Base-by-base conservation (phyloP, 148 eudicot species). In the Amaranthus palmeri region DNA sequence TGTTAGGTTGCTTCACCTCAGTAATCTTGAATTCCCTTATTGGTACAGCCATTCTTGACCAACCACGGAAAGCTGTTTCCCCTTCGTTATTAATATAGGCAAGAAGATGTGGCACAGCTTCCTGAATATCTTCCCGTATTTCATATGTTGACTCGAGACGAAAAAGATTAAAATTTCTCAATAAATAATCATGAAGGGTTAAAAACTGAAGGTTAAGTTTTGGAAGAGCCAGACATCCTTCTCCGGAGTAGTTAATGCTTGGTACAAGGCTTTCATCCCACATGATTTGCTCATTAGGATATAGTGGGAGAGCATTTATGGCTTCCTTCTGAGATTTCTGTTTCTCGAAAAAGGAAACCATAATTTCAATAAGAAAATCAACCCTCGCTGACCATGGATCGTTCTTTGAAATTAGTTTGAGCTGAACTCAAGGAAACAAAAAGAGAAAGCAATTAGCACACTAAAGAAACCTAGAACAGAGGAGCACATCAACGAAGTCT, bases 201-300 rank as follows among this genome's bases (percentile, higher is more conserved):
- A 95, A 77, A 80, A 95, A 95, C 71, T 95, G 98, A 61, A 95
- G 76, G 79, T 95, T 95, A 3, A 95, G 91, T 78, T 95, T 95
- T 52, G 98, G 98, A 68, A 95, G 98, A 61, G 98, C 98, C 76
- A 95, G 74, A 74, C 98, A 95, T 36, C 98, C 98, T 88, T 95
- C 98, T 68, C 98, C 98, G 36, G 98, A 86, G 81, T 95, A 95
- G 70, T 91, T 91, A 78, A 95, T 91, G 85, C 96, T 95, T 67
- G 98, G 98, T 54, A 95, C 98, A 78, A 95, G 90, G 83, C 97
- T 95, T 85, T 95, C 98, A 84, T 95, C 97, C 98, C 98, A 95
- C 98, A 95, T 95, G 74, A 95, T 87, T 78, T 84, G 97, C 86
- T 95, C 98, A 81, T 91, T 89, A 58, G 98, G 98, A 74, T 95